phyloP scores from a whole-genome alignment of 345 rosid genomes.

The Eucalyptus viminalis region DNA sequence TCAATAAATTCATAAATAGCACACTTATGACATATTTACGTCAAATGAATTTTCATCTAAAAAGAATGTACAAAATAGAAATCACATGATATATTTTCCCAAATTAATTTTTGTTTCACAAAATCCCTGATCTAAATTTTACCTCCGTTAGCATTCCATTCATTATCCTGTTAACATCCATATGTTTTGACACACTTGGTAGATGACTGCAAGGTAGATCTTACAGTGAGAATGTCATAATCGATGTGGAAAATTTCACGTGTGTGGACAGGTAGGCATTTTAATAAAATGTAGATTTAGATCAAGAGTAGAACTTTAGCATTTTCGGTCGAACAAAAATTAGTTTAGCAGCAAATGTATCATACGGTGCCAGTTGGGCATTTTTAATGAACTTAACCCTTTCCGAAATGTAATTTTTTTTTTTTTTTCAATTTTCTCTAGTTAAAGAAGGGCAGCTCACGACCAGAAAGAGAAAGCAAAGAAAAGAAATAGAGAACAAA shows the following conservation, averaged over 20 bases:
- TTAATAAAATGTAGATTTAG: not conserved
- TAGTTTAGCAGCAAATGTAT: not conserved
- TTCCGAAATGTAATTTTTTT: not conserved
- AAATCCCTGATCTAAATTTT: not conserved
- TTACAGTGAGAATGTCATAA: rapidly evolving
- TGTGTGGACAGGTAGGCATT: rapidly evolving
- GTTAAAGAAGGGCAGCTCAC: not conserved
- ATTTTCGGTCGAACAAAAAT: not conserved
- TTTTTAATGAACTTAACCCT: not conserved
- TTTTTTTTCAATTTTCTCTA: not conserved
- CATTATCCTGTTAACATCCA: not conserved
- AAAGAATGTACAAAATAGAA: too few relatives aligned
- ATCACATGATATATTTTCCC: too few relatives aligned
- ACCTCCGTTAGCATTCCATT: not conserved
- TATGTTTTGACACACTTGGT: not conserved
- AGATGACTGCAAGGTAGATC: not conserved
- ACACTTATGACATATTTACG: too few relatives aligned
- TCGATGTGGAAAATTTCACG: rapidly evolving
- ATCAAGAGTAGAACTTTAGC: not conserved
- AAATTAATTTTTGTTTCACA: too few relatives aligned
- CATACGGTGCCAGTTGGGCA: not conserved
- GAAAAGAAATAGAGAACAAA: not conserved
- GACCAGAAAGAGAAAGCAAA: not conserved
- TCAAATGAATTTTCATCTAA: too few relatives aligned
- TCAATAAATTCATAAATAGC: not conserved